Base-by-base conservation (phyloP, 1,139 yeast species). In the Blastobotrys niveus region DNA sequence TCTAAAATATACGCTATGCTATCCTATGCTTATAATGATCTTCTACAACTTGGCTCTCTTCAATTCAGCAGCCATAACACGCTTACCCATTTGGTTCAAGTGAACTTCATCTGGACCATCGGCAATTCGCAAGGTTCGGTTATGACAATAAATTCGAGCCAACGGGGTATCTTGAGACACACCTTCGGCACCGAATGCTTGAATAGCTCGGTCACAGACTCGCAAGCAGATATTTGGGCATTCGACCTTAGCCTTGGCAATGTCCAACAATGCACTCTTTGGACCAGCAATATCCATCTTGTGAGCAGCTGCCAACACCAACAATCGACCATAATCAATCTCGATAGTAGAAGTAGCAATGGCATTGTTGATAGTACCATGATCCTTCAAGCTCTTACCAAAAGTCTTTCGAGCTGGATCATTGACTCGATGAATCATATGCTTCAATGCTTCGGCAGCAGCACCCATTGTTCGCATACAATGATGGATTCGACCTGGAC, bases 101-200 rank as follows among this genome's bases (percentile, higher is more conserved):
- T 81, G 86, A 6, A 82, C 82, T 63, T 80, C 87, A 64, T 80
- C 87, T 2, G 88, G 87, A 7, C 87, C 86, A 59, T 81, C 88
- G 15, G 87, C 86, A 48, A 80, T 77, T 50, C 86, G 68, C 48
- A 80, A 70, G 33, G 82, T 78, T 61, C 87, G 70, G 48, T 76
- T 70, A 50, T 65, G 64, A 25, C 80, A 77, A 62, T 75, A 81
- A 66, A 74, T 64, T 49, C 72, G 63, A 1, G 85, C 79, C 56
- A 81, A 67, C 45, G 77, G 80, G 12, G 80, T 74, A 52, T 80
- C 87, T 60, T 79, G 80, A 30, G 67, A 64, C 14, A 80, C 73
- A 45, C 87, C 87, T 59, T 78, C 83, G 21, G 83, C 86, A 15
- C 88, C 87, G 63, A 67, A 77, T 58, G 78, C 74, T 60, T 80